Evolutionary conservation across 148 eudicot genomes (phyloP).

Genomic region (Rhododendron williamsianum): DNA sequence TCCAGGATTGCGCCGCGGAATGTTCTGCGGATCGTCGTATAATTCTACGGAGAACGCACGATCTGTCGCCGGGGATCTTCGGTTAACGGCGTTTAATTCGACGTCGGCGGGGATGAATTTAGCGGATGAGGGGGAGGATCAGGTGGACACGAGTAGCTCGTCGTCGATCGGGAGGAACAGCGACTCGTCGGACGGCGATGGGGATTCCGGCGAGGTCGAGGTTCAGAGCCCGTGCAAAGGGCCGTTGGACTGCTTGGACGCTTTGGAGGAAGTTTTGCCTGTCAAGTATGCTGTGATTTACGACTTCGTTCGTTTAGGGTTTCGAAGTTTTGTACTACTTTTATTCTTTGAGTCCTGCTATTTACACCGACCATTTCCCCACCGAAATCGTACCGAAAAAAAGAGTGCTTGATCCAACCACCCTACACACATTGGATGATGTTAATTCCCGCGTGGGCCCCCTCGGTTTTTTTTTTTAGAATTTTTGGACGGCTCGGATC

Average conservation of each 20-base stretch:
- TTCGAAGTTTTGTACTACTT: background rate
- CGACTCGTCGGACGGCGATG: constrained; percentile 32
- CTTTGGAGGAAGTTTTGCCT: constrained; percentile 49
- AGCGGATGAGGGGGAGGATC: constrained; percentile 15
- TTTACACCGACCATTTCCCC: no score
- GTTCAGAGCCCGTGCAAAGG: constrained; percentile 50
- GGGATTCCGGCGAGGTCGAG: constrained; percentile 36
- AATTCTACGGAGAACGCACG: constrained; percentile 16
- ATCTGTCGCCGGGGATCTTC: constrained; percentile 14
- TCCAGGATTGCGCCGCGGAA: constrained; percentile 16
- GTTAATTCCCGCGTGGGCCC: no score
- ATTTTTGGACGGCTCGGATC: no score
- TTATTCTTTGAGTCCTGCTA: no score
- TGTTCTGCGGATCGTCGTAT: constrained; percentile 18
- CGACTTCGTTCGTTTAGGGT: background rate
- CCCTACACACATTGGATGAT: no score
- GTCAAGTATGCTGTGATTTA: constrained; percentile 30
- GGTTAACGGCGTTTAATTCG: constrained; percentile 7
- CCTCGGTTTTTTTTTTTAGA: no score
- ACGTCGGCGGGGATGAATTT: background rate
- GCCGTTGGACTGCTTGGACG: constrained; percentile 34
- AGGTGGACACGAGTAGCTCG: constrained; percentile 27
- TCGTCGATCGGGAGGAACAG: constrained; percentile 61
- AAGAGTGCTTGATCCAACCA: no score
- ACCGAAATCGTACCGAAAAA: no score